These are phyloP conservation scores for Solidago caesia DNA, from an alignment of 129 eudicot species.

Conservation along the genomic window DNA sequence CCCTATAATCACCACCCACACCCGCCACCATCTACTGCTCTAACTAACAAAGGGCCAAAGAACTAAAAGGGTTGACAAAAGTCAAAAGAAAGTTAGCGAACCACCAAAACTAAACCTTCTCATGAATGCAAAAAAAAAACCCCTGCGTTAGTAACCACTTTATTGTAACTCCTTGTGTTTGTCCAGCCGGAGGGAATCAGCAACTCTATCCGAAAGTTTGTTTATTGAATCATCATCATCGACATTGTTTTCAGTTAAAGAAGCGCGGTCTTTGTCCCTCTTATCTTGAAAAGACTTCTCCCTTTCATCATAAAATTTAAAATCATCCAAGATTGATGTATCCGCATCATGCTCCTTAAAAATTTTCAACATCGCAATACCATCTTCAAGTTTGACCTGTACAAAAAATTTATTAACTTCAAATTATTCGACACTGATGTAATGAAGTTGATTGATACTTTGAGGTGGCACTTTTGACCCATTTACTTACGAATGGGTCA, in stretches of 20 bases:
- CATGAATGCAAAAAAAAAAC: background rate
- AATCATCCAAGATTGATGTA: conserved; percentile 63
- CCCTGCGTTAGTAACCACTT: conserved; percentile 6
- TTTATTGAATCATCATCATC: conserved; percentile 33
- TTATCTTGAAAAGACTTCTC: conserved; percentile 58
- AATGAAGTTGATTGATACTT: background rate
- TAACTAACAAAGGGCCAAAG: conserved; percentile 4
- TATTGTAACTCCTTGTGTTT: conserved; percentile 31
- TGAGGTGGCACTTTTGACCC: background rate
- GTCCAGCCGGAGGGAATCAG: conserved; percentile 48
- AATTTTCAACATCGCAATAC: conserved; percentile 62
- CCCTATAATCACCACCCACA: background rate
- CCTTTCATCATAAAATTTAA: conserved; percentile 59
- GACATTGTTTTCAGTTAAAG: conserved; percentile 28
- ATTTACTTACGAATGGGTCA: background rate
- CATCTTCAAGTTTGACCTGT: conserved; percentile 65
- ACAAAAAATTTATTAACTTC: background rate
- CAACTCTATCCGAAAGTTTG: conserved; percentile 48
- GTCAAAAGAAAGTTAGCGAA: conserved; percentile 9
- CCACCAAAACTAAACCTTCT: conserved; percentile 1
- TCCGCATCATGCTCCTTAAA: conserved; percentile 60
- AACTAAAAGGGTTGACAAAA: conserved; percentile 6
- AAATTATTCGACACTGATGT: background rate
- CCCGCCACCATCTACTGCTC: background rate
- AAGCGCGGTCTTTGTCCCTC: conserved; percentile 48